Percentiles rank a stretch among this genome's conserved stretches.
These are phyloP conservation scores for Megacollybia marginata DNA, from an alignment of 768 basidiomycete species.

Conservation along the genomic window DNA sequence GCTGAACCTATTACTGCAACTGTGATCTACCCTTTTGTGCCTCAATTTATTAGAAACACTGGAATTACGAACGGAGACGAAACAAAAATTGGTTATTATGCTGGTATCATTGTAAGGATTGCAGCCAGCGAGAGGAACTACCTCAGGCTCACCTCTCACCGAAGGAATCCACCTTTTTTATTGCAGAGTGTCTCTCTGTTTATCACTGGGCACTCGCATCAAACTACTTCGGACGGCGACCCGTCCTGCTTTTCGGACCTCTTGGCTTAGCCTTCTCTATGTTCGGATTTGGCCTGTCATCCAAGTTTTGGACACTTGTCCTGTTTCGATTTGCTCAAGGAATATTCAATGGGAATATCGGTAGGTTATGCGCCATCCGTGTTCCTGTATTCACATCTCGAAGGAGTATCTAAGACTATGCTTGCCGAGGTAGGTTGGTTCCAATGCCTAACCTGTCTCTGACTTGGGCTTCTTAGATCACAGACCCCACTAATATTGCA, in stretches of 20 bases:
- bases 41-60: slow-evolving; percentile 36
- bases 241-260: slow-evolving; percentile 25
- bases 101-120: slow-evolving; percentile 34
- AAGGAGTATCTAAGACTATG: slow-evolving; percentile 35
- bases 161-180: slow-evolving; percentile 29
- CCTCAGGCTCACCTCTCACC: no score
- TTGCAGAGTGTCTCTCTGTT: slow-evolving; percentile 24
- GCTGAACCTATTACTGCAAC: slow-evolving; percentile 18
- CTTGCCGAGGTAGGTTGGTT: slow-evolving; percentile 34
- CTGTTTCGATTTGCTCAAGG: slow-evolving; percentile 28
- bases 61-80: slow-evolving; percentile 38
- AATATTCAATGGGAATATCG: slow-evolving; percentile 32
- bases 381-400: slow-evolving; percentile 4
- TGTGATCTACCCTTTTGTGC: slow-evolving; percentile 41
- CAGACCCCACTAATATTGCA: slow-evolving; percentile 25
- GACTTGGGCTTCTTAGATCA: slow-evolving; percentile 13
- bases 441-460: neutral
- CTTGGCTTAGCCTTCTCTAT: slow-evolving; percentile 19
- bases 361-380: slow-evolving; percentile 5
- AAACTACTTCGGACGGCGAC: slow-evolving; percentile 26
- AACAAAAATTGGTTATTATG: slow-evolving; percentile 39
- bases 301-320: slow-evolving; percentile 15
- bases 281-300: slow-evolving; percentile 27
- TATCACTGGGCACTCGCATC: slow-evolving; percentile 27
- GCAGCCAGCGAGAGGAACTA: neutral